These are phyloP conservation scores for Colletotrichum karsti DNA, from an alignment of 2,329 filamentous ascomycete genomes.

Conservation along the genomic window DNA sequence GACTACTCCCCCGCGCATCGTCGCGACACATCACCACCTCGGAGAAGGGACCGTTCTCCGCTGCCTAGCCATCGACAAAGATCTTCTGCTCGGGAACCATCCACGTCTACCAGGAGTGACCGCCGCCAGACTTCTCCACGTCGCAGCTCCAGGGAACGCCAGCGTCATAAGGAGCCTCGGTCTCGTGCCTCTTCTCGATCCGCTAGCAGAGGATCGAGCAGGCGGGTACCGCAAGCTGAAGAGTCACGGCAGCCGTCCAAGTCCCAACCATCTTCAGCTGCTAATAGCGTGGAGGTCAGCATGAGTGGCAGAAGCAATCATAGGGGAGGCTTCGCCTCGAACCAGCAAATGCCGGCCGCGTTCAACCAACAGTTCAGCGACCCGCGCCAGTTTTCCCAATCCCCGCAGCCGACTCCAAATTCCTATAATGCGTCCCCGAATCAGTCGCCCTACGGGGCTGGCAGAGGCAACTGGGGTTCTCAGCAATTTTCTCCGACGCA, in stretches of 20 bases:
- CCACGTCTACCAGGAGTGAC: conserved; percentile 2
- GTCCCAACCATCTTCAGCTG: conserved; percentile 37
- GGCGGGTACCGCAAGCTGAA: conserved; percentile 15
- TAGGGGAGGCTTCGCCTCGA: conserved; percentile 37
- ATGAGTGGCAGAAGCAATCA: conserved; percentile 43
- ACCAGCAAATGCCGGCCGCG: conserved; percentile 44
- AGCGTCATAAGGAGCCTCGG: not conserved
- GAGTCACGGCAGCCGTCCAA: conserved; percentile 15
- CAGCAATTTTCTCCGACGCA: conserved; percentile 50
- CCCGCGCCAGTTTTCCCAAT: conserved; percentile 59
- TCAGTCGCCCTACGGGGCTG: conserved; percentile 66
- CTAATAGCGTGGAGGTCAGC: conserved; percentile 44
- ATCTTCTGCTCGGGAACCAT: conserved; percentile 8
- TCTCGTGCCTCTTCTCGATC: conserved; percentile 26
- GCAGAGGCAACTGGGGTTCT: conserved; percentile 59
- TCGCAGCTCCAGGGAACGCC: conserved; percentile 17
- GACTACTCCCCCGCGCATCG: conserved; percentile 14
- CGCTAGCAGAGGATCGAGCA: conserved; percentile 26
- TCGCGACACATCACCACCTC: conserved; percentile 15
- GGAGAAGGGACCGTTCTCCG: conserved; percentile 22
- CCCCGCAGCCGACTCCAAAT: conserved; percentile 65
- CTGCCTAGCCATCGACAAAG: conserved; percentile 7
- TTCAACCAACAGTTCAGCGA: conserved; percentile 43
- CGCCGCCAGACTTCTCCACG: conserved; percentile 19
- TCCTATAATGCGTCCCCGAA: conserved; percentile 66